Evolutionary conservation across 108 stramenopile genomes (phyloP).

Genomic region (Discostella pseudostelligera): DNA sequence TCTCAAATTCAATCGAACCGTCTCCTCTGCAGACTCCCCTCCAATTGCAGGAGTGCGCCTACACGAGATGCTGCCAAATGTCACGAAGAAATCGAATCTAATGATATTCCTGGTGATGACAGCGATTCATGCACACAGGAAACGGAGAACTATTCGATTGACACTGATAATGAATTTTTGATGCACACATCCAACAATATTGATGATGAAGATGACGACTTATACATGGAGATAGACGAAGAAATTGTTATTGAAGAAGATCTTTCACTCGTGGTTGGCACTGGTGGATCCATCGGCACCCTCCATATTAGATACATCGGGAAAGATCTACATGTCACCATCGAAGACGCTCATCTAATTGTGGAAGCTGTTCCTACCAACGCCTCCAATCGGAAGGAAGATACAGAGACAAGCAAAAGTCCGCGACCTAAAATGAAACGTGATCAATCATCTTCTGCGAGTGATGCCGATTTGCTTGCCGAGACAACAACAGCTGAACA

Average conservation of each 20-base stretch:
- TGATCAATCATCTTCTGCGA: slow-evolving; percentile 12
- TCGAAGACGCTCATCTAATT: slow-evolving; percentile 77
- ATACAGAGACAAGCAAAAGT: slow-evolving; percentile 13
- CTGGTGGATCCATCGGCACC: slow-evolving; percentile 69
- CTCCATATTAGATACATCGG: slow-evolving; percentile 68
- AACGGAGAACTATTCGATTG: too few species aligned
- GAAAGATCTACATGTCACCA: slow-evolving; percentile 66
- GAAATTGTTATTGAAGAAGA: slow-evolving; percentile 43
- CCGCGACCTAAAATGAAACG: slow-evolving; percentile 25
- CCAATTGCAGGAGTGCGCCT: slow-evolving; percentile 11
- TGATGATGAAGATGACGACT: slow-evolving; percentile 44
- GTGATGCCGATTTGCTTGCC: slow-evolving; percentile 19
- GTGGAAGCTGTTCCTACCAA: slow-evolving; percentile 57
- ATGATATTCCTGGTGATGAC: too few species aligned
- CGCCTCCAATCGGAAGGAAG: slow-evolving; percentile 27
- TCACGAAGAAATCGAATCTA: not conserved
- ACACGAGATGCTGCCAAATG: not conserved
- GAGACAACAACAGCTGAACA: slow-evolving; percentile 8
- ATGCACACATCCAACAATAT: slow-evolving; percentile 1
- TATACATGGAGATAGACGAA: slow-evolving; percentile 51
- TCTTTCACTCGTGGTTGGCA: slow-evolving; percentile 58
- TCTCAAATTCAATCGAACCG: slow-evolving; percentile 28
- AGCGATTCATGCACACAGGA: slow-evolving; percentile 1
- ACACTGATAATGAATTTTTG: not conserved
- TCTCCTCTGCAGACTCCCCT: slow-evolving; percentile 24